Evolutionary conservation across 2,329 filamentous ascomycete species (phyloP), one percentile per base, ranked within the genome.

Genomic region (Colletotrichum sp.): DNA sequence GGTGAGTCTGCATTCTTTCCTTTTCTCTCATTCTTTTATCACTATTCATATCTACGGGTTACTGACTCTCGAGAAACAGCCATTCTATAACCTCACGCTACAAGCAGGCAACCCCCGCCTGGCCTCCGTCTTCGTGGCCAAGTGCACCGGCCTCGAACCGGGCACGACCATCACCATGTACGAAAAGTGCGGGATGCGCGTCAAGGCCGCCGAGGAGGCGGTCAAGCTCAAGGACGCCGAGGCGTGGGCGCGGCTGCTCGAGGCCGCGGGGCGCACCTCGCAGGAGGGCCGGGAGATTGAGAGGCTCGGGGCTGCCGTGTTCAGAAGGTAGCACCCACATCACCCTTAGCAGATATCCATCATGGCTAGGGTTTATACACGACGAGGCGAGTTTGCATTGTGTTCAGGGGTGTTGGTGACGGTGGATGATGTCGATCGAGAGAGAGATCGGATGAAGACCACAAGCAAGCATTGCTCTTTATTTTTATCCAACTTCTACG

Each of bases 181-280:
- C 90, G 93, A 98, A 80, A 98, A 98, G 86, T 98, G 97, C 83
- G 96, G 96, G 21, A 91, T 98, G 92, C 88, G 95, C 60, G 91
- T 94, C 32, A 96, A 95, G 85, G 97, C 97, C 4, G 97, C 94
- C 6, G 96, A 98, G 85, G 97, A 98, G 86, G 96, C 97, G 5
- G 90, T 96, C 75, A 95, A 93, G 86, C 89, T 91, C 75, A 97
- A 94, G 84, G 95, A 99, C 82, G 87, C 91, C 65, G 93, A 93
- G 79, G 87, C 93, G n/a, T 92, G 97, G 85, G 91, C 94, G 79
- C 89, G 92, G 67, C 85, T 98, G 78, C 89, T 95, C 78, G 91
- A 91, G 73, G 95, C 94, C 78, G 96, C 95, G 18, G 94, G 92
- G 8, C 91, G 92, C 68, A 91, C 89, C 38, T 93, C 93, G 68